These are phyloP conservation scores for Rhodotorula graminis DNA, from an alignment of 768 basidiomycete species.

Conservation along the genomic window DNA sequence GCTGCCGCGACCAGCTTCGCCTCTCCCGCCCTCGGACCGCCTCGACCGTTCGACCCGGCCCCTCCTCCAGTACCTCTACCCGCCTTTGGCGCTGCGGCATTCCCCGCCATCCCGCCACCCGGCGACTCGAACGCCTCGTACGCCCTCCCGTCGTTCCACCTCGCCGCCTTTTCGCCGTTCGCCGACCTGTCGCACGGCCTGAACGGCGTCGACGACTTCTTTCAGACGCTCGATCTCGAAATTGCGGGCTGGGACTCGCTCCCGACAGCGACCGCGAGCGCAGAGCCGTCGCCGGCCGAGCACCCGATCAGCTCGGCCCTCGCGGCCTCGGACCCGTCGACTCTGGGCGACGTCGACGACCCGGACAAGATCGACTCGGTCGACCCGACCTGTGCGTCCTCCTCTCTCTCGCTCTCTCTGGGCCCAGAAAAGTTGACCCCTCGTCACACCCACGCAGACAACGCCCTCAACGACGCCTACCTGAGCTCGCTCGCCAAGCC, in stretches of 20 bases:
- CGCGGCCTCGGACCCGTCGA: not conserved
- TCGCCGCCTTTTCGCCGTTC: not conserved
- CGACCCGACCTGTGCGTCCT: not conserved
- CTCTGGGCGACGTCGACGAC: not conserved
- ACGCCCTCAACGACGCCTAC: slow-evolving; percentile 21
- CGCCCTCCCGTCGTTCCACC: not conserved
- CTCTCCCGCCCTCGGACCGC: not conserved
- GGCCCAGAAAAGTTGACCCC: too few species aligned
- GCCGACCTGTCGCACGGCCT: not conserved
- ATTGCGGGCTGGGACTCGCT: not conserved
- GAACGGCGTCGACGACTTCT: slow-evolving; percentile 3
- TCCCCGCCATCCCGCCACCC: not conserved
- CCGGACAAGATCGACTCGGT: not conserved
- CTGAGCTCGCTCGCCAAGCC: slow-evolving; percentile 24
- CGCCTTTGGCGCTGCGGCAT: not conserved
- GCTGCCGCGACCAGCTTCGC: too few species aligned
- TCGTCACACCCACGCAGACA: too few species aligned
- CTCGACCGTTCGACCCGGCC: too few species aligned
- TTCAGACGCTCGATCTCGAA: not conserved
- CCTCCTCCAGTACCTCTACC: not conserved
- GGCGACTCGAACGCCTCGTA: not conserved
- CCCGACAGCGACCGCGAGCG: not conserved
- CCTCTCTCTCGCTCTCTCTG: not conserved
- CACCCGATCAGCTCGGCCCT: not conserved
- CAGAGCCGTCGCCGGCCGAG: not conserved